Percentiles rank a stretch among this genome's conserved stretches.
Evolutionary conservation across 768 basidiomycete species (phyloP).

Genomic region (Boletus rubescentipes): DNA sequence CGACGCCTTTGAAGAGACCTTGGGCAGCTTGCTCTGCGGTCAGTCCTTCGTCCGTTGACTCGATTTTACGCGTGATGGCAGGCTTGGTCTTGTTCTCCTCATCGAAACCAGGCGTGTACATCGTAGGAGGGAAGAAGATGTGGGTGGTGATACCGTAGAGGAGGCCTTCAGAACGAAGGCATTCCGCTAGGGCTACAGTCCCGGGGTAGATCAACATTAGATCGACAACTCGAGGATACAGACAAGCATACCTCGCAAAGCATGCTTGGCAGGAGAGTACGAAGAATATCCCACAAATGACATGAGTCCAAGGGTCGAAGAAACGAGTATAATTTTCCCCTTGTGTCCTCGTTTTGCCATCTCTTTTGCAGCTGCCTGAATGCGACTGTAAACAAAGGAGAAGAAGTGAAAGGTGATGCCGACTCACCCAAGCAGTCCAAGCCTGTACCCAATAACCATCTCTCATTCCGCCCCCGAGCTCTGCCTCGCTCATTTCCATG

Average conservation of each 20-base stretch:
- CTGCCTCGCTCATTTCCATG: constrained; percentile 62
- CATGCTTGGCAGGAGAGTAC: constrained; percentile 85
- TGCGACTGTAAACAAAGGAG: neutral
- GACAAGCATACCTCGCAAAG: constrained; percentile 62
- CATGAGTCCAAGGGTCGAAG: constrained; percentile 73
- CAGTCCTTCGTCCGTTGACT: constrained; percentile 64
- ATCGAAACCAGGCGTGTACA: constrained; percentile 73
- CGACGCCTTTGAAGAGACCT: constrained; percentile 65
- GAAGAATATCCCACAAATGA: constrained; percentile 74
- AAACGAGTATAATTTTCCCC: constrained; percentile 75
- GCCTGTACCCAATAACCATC: constrained; percentile 39
- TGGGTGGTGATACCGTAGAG: constrained; percentile 79
- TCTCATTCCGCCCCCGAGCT: constrained; percentile 46
- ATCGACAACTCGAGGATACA: neutral
- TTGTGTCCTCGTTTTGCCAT: constrained; percentile 57
- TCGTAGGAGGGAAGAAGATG: constrained; percentile 80
- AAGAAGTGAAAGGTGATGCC: neutral
- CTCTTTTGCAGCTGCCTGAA: constrained; percentile 63
- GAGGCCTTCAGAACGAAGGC: constrained; percentile 74
- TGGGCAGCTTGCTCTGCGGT: constrained; percentile 64
- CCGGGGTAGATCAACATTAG: neutral
- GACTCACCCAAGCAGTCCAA: constrained; percentile 48
- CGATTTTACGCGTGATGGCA: constrained; percentile 69
- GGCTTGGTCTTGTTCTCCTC: constrained; percentile 81
- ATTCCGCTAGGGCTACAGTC: constrained; percentile 72